Percentiles rank a stretch among this genome's conserved stretches.
Conservation (phyloP, 495 filamentous ascomycete genomes). For the Hamigera avellanea region DNA sequence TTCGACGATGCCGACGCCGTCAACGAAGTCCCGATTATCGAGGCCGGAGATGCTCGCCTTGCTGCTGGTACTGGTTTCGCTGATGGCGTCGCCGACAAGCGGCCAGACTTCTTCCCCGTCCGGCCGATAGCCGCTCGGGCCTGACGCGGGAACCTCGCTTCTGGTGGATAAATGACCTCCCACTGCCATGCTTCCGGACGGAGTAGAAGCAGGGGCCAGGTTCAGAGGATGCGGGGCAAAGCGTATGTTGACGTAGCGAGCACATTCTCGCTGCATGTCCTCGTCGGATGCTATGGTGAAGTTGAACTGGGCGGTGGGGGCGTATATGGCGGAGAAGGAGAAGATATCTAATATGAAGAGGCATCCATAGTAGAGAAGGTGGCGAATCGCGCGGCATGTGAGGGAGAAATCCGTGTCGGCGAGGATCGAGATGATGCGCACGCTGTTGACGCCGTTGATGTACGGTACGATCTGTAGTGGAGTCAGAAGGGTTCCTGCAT, state of each 20-base stretch:
- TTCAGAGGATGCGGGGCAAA: conserved; percentile 19
- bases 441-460: conserved; percentile 82
- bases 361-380: conserved; percentile 85
- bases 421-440: conserved; percentile 68
- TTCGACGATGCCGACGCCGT: conserved; percentile 31
- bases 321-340: conserved; percentile 84
- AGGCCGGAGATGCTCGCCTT: conserved; percentile 3
- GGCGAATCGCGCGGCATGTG: conserved; percentile 69
- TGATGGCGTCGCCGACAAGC: conserved; percentile 16
- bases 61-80: conserved; percentile 10
- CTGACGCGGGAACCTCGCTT: conserved; percentile 8
- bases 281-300: conserved; percentile 57
- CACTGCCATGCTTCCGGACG: conserved; percentile 5
- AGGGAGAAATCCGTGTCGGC: conserved; percentile 80
- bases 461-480: conserved; percentile 51
- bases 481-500: conserved; percentile 2
- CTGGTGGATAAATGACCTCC: conserved; percentile 9
- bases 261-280: conserved; percentile 73
- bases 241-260: conserved; percentile 56
- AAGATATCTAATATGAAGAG: conserved; percentile 84
- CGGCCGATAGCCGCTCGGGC: conserved; percentile 13
- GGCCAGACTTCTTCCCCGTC: conserved; percentile 37
- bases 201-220: conserved; percentile 11
- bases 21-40: conserved; percentile 15
- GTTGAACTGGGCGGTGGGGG: conserved; percentile 64